Base-by-base conservation (phyloP, 129 eudicot species). In the Flaveria ramosissima region DNA sequence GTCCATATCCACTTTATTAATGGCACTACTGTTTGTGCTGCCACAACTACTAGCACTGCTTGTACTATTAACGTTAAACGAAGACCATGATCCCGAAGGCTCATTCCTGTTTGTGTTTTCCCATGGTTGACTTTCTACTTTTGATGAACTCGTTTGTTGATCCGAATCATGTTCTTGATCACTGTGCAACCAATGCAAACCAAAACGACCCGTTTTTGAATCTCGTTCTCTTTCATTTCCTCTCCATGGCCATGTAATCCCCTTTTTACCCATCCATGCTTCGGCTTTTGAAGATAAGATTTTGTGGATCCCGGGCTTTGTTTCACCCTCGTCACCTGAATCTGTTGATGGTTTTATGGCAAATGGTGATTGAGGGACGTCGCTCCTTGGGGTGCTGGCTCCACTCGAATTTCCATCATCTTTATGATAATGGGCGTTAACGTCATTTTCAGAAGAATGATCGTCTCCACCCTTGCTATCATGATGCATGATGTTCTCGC, bases 231-330 rank as follows among this genome's bases (percentile, higher is more conserved):
- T 70, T 41, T 89, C 97, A 53, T 86, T 89, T 74, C 92, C 97
- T 86, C 86, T 94, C 96, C 97, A 91, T 6, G 98, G 93, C 98
- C 97, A 94, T 21, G 88, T 83, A 73, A 90, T 85, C n/a, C 84
- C 85, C 79, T 84, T 91, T 81, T 89, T 89, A 64, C 85, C 85
- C 77, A 94, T 94, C 97, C 88, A 94, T 17, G 96, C 96, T 83
- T 94, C 98, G 3, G 96, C 97, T 77, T 91, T 94, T 19, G 97
- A 88, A 66, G 88, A 69, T 65, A 90, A 70, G 43, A 88, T 73
- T 46, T 79, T 86, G 27, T 81, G 86, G 41, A 88, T 88, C 26
- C 78, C 85, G 11, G 81, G 63, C 82, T 83, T 92, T 19, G 80
- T 83, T 61, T 79, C 98, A 72, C 76, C 69, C 80, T 86, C 89